phyloP scores from a whole-genome alignment of 371 early-diverging fungal species.

The Gilbertella persicaria region DNA sequence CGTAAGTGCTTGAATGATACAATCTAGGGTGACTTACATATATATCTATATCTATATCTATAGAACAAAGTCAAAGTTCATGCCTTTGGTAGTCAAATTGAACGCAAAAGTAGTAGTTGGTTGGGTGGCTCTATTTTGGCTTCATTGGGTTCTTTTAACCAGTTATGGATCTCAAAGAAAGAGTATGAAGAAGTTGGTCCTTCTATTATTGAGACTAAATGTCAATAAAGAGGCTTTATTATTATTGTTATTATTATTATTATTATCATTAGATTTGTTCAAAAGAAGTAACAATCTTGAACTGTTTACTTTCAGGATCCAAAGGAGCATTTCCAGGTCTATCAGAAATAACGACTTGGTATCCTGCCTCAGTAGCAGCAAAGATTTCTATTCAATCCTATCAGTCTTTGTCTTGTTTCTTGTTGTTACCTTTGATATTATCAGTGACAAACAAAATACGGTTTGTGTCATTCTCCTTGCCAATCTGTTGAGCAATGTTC shows the following conservation, averaged over 20 bases:
- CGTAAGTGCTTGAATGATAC: slow-evolving; percentile 46
- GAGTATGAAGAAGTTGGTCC: slow-evolving; percentile 93
- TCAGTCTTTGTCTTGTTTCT: too few relatives aligned
- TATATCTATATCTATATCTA: slow-evolving; percentile 2
- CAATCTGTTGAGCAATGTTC: slow-evolving; percentile 73
- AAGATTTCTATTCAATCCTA: slow-evolving; percentile 79
- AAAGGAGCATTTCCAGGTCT: slow-evolving; percentile 81
- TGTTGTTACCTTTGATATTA: slow-evolving; percentile 77
- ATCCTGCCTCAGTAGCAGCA: slow-evolving; percentile 78
- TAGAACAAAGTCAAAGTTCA: slow-evolving; percentile 81
- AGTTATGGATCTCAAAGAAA: slow-evolving; percentile 93
- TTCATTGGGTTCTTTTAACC: slow-evolving; percentile 94
- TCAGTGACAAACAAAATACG: slow-evolving; percentile 85
- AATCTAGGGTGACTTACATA: neutral
- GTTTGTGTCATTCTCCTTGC: slow-evolving; percentile 36
- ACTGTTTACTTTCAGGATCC: slow-evolving; percentile 31
- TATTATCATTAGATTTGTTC: slow-evolving; percentile 29
- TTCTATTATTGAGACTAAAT: slow-evolving; percentile 86
- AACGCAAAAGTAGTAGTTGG: slow-evolving; percentile 93
- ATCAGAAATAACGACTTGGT: slow-evolving; percentile 70
- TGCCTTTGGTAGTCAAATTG: slow-evolving; percentile 74
- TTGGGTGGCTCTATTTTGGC: slow-evolving; percentile 96
- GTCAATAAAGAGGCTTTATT: slow-evolving; percentile 61
- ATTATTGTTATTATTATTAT: too few relatives aligned
- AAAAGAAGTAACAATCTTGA: slow-evolving; percentile 44